Percentiles rank a stretch among this genome's conserved stretches.
These are phyloP conservation scores for Diaporthe australafricana DNA, from an alignment of 2,329 filamentous ascomycete species.

Conservation along the genomic window DNA sequence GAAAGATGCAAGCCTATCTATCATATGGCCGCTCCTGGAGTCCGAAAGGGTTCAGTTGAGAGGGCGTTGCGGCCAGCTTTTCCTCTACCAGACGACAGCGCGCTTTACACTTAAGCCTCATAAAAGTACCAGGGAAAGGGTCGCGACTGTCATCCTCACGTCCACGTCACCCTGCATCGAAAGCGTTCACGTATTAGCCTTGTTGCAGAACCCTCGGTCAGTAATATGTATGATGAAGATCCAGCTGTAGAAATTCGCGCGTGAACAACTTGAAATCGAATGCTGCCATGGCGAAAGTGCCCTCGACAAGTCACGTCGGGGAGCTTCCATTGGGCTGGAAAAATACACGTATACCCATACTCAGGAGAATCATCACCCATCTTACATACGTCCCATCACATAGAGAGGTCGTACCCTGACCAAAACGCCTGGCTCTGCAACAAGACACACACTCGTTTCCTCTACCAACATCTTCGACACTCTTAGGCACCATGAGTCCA, in stretches of 20 bases:
- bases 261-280: not conserved
- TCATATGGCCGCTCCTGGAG: not conserved
- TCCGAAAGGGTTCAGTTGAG: too few relatives aligned
- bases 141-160: not conserved
- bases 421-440: constrained; percentile 31
- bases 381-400: constrained; percentile 22
- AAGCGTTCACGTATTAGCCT: not conserved
- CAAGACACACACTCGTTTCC: constrained; percentile 2
- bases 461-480: not conserved
- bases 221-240: not conserved
- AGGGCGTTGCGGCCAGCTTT: not conserved
- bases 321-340: not conserved
- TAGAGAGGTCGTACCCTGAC: not conserved
- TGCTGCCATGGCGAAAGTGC: not conserved
- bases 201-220: too few relatives aligned
- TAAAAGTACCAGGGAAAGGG: not conserved
- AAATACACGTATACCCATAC: constrained; percentile 31
- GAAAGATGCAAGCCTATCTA: not conserved
- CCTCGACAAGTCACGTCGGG: not conserved
- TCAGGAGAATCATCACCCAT: constrained; percentile 22
- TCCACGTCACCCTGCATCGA: not conserved
- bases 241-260: not conserved
- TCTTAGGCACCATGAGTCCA: not conserved
- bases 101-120: not conserved
- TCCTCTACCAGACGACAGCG: not conserved